These are phyloP conservation scores for Rosellinia necatrix DNA, from an alignment of 2,329 filamentous ascomycete species.

Conservation along the genomic window DNA sequence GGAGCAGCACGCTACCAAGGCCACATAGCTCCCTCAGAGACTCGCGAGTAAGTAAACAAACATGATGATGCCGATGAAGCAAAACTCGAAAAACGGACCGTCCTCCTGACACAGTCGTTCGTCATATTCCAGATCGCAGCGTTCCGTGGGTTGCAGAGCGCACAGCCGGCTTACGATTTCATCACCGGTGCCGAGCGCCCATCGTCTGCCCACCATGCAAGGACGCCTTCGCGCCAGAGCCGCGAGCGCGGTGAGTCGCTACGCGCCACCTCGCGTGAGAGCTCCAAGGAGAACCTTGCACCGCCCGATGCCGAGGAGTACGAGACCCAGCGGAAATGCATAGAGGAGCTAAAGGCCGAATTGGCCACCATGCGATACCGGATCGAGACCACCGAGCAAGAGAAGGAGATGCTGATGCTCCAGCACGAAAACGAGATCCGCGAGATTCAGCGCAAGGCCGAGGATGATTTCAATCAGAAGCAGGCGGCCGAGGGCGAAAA, in stretches of 20 bases:
- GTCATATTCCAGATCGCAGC: constrained; percentile 46
- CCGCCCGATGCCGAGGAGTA: constrained; percentile 63
- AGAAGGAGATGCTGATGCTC: constrained; percentile 78
- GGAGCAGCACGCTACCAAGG: constrained; percentile 33
- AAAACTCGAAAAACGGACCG: background rate
- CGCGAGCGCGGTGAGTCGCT: constrained; percentile 44
- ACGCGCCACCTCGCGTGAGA: constrained; percentile 58
- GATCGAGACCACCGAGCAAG: constrained; percentile 83
- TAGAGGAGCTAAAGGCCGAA: constrained; percentile 86
- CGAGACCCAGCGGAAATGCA: constrained; percentile 59
- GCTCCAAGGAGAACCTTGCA: constrained; percentile 63
- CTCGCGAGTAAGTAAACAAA: constrained; percentile 40
- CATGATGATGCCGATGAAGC: background rate
- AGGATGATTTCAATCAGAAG: constrained; percentile 77
- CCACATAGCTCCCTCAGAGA: constrained; percentile 29
- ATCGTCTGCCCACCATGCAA: constrained; percentile 35
- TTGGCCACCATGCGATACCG: constrained; percentile 88
- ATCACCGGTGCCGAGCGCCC: constrained; percentile 57
- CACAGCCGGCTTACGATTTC: constrained; percentile 63
- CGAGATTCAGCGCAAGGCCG: constrained; percentile 78
- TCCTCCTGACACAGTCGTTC: constrained; percentile 2
- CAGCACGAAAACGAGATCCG: constrained; percentile 84
- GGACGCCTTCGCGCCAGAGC: constrained; percentile 50
- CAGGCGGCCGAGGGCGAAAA: constrained; percentile 63
- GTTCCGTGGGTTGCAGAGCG: constrained; percentile 54